phyloP scores from a whole-genome alignment of 2,329 filamentous ascomycete genomes.

The Colletotrichum orchidophilum region DNA sequence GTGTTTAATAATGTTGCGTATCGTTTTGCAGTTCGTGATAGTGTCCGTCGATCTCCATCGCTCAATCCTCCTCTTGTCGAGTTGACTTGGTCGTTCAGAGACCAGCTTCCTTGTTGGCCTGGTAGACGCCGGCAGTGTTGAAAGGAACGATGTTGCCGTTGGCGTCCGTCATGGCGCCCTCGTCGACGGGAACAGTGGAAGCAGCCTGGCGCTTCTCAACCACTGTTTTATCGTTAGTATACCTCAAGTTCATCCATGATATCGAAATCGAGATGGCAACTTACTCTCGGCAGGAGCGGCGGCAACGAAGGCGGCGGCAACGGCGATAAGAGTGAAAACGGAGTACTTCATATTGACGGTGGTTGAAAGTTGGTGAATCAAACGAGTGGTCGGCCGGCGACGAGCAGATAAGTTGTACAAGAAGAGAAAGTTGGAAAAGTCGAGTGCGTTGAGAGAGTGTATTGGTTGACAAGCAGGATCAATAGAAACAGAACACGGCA shows the following conservation, averaged over 20 bases:
- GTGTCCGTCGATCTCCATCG: neutral
- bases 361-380: slow-evolving; percentile 37
- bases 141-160: slow-evolving; percentile 57
- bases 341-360: slow-evolving; percentile 64
- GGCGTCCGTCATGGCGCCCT: slow-evolving; percentile 56
- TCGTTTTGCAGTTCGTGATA: slow-evolving; percentile 12
- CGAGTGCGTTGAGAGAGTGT: slow-evolving; percentile 26
- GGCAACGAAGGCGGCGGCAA: slow-evolving; percentile 58
- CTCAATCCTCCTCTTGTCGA: slow-evolving; percentile 13
- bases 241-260: neutral
- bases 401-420: slow-evolving; percentile 48
- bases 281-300: slow-evolving; percentile 38
- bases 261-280: neutral
- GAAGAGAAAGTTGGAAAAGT: slow-evolving; percentile 37
- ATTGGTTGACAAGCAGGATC: slow-evolving; percentile 4
- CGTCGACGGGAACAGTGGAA: slow-evolving; percentile 45
- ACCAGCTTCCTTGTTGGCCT: slow-evolving; percentile 48
- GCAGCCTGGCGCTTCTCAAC: slow-evolving; percentile 45
- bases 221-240: slow-evolving; percentile 37
- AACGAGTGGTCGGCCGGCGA: slow-evolving; percentile 62
- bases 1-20: slow-evolving; percentile 5
- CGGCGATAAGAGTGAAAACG: slow-evolving; percentile 54
- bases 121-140: slow-evolving; percentile 52
- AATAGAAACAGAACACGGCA: slow-evolving; percentile 32
- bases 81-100: slow-evolving; percentile 39